Percentiles rank a stretch among this genome's conserved stretches.
These are phyloP conservation scores for Fonsecaea multimorphosa DNA, from an alignment of 2,329 filamentous ascomycete species.

Conservation along the genomic window DNA sequence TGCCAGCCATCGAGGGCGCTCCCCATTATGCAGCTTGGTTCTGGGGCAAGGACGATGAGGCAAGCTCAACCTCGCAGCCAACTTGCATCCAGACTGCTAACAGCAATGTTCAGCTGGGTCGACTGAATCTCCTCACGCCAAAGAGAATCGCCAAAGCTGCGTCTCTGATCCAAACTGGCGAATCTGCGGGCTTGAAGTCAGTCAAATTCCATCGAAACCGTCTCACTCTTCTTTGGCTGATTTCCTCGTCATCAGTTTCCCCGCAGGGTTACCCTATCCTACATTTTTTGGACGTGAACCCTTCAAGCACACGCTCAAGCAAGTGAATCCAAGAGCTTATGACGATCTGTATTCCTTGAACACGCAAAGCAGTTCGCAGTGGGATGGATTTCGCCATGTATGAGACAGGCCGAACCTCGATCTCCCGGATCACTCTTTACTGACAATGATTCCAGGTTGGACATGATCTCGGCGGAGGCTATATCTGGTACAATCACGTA, in stretches of 20 bases:
- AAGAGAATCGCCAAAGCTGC: constrained; percentile 60
- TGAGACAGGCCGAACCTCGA: neutral
- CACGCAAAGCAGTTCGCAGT: constrained; percentile 55
- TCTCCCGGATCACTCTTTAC: neutral
- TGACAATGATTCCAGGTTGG: neutral
- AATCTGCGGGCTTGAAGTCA: constrained; percentile 50
- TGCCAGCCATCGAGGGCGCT: constrained; percentile 59
- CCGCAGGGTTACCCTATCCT: constrained; percentile 57
- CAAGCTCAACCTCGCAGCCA: no score
- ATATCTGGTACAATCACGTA: no score
- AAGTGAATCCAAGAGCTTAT: constrained; percentile 44
- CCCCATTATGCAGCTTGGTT: constrained; percentile 66
- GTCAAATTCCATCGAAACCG: neutral
- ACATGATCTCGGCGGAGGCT: no score
- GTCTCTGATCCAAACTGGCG: constrained; percentile 57
- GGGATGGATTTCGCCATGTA: constrained; percentile 56
- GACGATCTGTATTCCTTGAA: constrained; percentile 56
- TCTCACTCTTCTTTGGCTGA: neutral
- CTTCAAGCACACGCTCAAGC: constrained; percentile 23
- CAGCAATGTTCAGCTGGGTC: constrained; percentile 43
- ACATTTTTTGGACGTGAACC: constrained; percentile 59
- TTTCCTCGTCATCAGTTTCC: constrained; percentile 52
- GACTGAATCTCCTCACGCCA: constrained; percentile 63
- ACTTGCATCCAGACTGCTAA: no score
- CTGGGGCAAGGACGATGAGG: constrained; percentile 58